A percentile compares a stretch with the other conserved stretches of the same genome.
These are phyloP conservation scores for Rhodotorula diobovata DNA, from an alignment of 768 basidiomycete genomes.

Conservation along the genomic window DNA sequence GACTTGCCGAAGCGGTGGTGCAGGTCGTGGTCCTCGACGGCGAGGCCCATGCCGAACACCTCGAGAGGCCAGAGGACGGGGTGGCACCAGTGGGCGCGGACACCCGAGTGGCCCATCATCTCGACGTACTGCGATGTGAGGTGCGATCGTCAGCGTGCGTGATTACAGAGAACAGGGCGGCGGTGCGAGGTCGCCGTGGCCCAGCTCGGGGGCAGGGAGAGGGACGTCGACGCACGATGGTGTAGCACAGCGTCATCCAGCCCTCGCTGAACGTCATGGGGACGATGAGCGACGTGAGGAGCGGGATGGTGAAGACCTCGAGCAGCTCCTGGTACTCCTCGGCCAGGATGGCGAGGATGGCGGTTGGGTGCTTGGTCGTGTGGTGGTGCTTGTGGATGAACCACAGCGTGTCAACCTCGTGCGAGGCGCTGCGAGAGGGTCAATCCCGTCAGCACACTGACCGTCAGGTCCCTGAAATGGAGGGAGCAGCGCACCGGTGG, in stretches of 20 bases:
- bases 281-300: constrained; percentile 11
- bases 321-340: constrained; percentile 23
- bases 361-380: constrained; percentile 26
- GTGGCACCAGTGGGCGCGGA: constrained; percentile 20
- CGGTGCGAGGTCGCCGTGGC: constrained; percentile 15
- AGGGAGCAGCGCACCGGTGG: constrained; percentile 7
- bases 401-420: constrained; percentile 30
- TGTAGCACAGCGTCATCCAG: constrained; percentile 26
- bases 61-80: constrained; percentile 21
- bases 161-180: neutral
- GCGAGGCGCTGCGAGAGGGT: too few relatives aligned
- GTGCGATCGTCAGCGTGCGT: neutral
- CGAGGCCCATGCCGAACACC: constrained; percentile 14
- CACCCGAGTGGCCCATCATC: constrained; percentile 31
- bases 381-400: constrained; percentile 17
- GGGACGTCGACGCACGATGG: constrained; percentile 9
- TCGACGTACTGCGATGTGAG: constrained; percentile 27
- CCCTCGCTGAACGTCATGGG: constrained; percentile 27
- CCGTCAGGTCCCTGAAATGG: neutral
- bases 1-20: constrained; percentile 28
- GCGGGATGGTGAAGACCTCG: constrained; percentile 27
- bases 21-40: constrained; percentile 30
- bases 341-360: constrained; percentile 32
- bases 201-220: neutral
- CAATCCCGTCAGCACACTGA: neutral